phyloP scores from a whole-genome alignment of 2,329 filamentous ascomycete genomes.

The Apiospora pterosperma region DNA sequence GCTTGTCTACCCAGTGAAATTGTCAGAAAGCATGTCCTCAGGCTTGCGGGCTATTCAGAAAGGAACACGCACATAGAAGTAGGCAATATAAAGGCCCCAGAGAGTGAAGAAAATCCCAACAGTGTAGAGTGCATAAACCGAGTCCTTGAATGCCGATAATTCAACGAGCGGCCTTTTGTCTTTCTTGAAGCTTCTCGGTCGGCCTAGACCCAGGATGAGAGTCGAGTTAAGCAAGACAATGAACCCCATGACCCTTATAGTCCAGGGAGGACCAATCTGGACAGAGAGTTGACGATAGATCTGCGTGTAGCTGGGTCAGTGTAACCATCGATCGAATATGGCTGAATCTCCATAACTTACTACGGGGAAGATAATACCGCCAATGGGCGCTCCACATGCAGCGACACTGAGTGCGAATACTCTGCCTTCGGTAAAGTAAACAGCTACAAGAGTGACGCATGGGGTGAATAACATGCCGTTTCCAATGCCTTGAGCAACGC shows the following conservation, averaged over 20 bases:
- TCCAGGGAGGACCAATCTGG: background rate
- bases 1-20: too few relatives aligned
- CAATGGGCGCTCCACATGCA: conserved; percentile 27
- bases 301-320: background rate
- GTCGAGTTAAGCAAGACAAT: conserved; percentile 25
- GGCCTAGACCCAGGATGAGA: conserved; percentile 31
- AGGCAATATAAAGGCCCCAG: conserved; percentile 16
- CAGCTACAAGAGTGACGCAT: conserved; percentile 22
- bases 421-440: conserved; percentile 27
- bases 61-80: conserved; percentile 14
- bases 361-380: conserved; percentile 9
- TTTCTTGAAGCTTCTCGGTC: conserved; percentile 35
- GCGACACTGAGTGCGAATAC: conserved; percentile 31
- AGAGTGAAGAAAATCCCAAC: conserved; percentile 34
- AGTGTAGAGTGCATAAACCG: conserved; percentile 41
- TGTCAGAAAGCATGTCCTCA: conserved; percentile 11
- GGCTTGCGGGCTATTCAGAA: background rate
- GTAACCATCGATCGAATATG: too few relatives aligned
- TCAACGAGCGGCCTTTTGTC: conserved; percentile 40
- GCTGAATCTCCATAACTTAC: too few relatives aligned
- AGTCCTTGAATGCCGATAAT: conserved; percentile 38
- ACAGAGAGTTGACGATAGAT: conserved; percentile 13
- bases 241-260: conserved; percentile 6
- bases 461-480: conserved; percentile 24
- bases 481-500: conserved; percentile 44